These are phyloP conservation scores for Zymoseptoria brevis DNA, from an alignment of 2,329 filamentous ascomycete species.

Conservation along the genomic window DNA sequence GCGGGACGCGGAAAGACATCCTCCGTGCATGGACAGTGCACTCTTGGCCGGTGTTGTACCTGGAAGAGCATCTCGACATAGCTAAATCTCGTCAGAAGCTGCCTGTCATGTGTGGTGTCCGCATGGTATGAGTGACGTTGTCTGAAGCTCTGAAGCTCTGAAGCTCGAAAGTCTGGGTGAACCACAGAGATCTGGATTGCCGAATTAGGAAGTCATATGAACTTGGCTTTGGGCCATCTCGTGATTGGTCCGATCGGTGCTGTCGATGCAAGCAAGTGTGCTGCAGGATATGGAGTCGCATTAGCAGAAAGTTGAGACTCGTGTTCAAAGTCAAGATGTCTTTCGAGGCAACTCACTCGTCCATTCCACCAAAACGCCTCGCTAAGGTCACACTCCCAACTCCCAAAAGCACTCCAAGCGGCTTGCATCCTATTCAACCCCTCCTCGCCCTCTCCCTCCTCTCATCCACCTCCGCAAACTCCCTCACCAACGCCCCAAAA, in stretches of 20 bases:
- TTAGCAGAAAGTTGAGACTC: too few species aligned
- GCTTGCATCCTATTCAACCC: background rate
- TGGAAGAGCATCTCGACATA: background rate
- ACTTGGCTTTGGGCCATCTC: background rate
- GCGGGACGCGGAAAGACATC: background rate
- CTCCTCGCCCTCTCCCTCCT: background rate
- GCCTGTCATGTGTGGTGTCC: background rate
- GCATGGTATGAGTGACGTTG: background rate
- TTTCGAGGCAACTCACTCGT: background rate
- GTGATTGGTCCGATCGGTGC: too few species aligned
- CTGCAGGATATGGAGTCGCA: too few species aligned
- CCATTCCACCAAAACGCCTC: background rate
- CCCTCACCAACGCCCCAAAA: background rate
- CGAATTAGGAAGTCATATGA: background rate
- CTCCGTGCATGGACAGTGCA: background rate
- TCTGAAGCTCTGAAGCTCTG: background rate
- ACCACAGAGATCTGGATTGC: background rate
- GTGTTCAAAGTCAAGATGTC: too few species aligned
- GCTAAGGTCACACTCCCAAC: background rate
- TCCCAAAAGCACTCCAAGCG: background rate
- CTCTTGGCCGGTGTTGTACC: background rate
- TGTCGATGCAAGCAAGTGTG: too few species aligned
- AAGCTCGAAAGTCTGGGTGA: background rate
- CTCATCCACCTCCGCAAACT: background rate
- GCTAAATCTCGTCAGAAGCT: background rate